Evolutionary conservation across 176 grass and related monocot species (phyloP).

Genomic region (Hsuehochloa calcarea): DNA sequence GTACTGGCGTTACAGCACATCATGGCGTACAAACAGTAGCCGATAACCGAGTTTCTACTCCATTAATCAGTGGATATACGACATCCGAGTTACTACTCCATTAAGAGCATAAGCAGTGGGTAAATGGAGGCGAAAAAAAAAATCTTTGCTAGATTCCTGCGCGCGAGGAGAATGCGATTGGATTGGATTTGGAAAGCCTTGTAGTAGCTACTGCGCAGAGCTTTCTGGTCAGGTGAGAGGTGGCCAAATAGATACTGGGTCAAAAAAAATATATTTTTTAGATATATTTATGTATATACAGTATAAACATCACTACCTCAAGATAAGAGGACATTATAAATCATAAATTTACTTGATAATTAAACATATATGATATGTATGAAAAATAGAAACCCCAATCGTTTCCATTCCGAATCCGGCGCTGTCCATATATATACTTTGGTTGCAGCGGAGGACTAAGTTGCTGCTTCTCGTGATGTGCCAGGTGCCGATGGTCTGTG

Average conservation of each 20-base stretch:
- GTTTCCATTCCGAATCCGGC: too few relatives aligned
- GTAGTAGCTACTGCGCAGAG: neutral
- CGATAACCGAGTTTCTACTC: too few relatives aligned
- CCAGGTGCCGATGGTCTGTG: neutral
- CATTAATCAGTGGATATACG: neutral
- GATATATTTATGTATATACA: too few relatives aligned
- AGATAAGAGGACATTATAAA: too few relatives aligned
- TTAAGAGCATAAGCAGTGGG: neutral
- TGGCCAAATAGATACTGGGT: too few relatives aligned
- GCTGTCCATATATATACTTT: neutral
- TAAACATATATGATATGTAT: too few relatives aligned
- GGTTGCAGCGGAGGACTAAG: neutral
- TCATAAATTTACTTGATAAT: too few relatives aligned
- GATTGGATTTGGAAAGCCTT: neutral
- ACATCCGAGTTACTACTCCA: neutral
- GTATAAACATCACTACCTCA: too few relatives aligned
- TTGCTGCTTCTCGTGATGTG: conserved; percentile 23
- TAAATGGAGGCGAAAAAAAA: neutral
- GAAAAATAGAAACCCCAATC: too few relatives aligned
- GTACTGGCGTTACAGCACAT: neutral
- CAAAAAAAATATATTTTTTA: too few relatives aligned
- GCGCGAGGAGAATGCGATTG: neutral
- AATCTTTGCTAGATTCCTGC: neutral
- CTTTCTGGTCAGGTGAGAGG: too few relatives aligned
- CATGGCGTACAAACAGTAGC: neutral